Base-by-base conservation (phyloP, 345 rosid species). In the Geranium brycei region DNA sequence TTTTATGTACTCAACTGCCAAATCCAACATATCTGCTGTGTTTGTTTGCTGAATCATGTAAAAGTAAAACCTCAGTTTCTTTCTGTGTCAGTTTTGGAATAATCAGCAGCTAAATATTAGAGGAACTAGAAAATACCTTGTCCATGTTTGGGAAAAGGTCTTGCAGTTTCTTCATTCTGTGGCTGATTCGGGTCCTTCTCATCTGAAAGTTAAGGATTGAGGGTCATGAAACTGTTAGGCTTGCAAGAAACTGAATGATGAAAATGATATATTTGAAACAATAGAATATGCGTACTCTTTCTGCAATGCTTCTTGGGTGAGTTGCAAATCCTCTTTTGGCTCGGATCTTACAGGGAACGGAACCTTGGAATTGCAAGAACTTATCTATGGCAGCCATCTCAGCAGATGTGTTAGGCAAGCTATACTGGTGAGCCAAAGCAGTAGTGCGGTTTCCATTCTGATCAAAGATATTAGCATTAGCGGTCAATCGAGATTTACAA, bases 271-370 rank as follows among this genome's bases (percentile, higher is more conserved):
- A 35, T 59, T 7, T 19, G 1, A 18, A 47, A 47, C 53, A 47
- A 6, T 7, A 31, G 64, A 40, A 17, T 73, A 14, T 66, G 41
- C 41, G 0, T 70, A 83, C 97, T 85, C 97, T 82, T 78, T 90
- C 97, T 4, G 97, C 97, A 57, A 90, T 85, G 76, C 95, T 90
- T 69, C 97, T 81, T 1, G 97, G 97, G 70, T 90, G 97, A 63
- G 95, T 90, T 41, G 97, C 97, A 57, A 63, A 84, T 28, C 97
- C 97, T 56, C 97, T 72, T 71, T 87, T 90, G 38, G 95, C 97
- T 17, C 97, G 80, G 58, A 81, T 78, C 75, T 87, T 90, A 64
- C 86, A 82, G 3, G 95, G 90, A 53, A 85, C 83, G 19, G 88
- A 77, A 16, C 81, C 82, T 72, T 87, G 82, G 67, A 79, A 81